A percentile compares a stretch with the other conserved stretches of the same genome.
These are phyloP conservation scores for Aureobasidium sp. DNA, from an alignment of 2,329 filamentous ascomycete genomes.

Conservation along the genomic window DNA sequence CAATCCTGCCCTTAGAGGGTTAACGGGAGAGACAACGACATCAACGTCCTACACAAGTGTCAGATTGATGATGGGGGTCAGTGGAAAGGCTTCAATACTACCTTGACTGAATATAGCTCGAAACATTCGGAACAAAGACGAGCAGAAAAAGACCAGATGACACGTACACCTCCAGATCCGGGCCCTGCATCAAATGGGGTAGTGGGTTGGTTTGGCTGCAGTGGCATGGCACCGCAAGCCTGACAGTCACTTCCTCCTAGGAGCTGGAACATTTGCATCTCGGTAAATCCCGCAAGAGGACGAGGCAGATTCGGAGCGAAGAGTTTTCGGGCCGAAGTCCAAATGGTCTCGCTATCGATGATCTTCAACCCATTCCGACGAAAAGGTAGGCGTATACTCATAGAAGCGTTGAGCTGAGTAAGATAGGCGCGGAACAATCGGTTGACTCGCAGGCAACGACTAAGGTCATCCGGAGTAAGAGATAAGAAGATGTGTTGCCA, in stretches of 20 bases:
- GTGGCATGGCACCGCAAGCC: slow-evolving; percentile 50
- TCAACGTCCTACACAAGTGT: slow-evolving; percentile 57
- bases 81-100: slow-evolving; percentile 33
- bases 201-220: slow-evolving; percentile 20
- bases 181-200: slow-evolving; percentile 55
- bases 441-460: slow-evolving; percentile 27
- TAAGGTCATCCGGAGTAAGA: slow-evolving; percentile 29
- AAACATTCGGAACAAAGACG: slow-evolving; percentile 63
- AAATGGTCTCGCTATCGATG: slow-evolving; percentile 59
- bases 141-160: slow-evolving; percentile 66
- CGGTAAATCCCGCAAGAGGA: slow-evolving; percentile 57
- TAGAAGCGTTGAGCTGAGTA: slow-evolving; percentile 20
- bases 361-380: slow-evolving; percentile 21
- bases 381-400: slow-evolving; percentile 4
- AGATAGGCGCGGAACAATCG: slow-evolving; percentile 26
- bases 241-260: slow-evolving; percentile 59
- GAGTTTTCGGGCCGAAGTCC: slow-evolving; percentile 60
- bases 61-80: slow-evolving; percentile 18
- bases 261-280: slow-evolving; percentile 71
- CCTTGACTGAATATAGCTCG: slow-evolving; percentile 54
- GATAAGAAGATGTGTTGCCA: slow-evolving; percentile 29
- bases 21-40: slow-evolving; percentile 56
- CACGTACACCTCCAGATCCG: slow-evolving; percentile 52
- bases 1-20: slow-evolving; percentile 59
- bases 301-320: slow-evolving; percentile 62